Evolutionary conservation across 2,329 filamentous ascomycete genomes (phyloP), one percentile per base, ranked within the genome.

Genomic region (Pseudogymnoascus sp.): DNA sequence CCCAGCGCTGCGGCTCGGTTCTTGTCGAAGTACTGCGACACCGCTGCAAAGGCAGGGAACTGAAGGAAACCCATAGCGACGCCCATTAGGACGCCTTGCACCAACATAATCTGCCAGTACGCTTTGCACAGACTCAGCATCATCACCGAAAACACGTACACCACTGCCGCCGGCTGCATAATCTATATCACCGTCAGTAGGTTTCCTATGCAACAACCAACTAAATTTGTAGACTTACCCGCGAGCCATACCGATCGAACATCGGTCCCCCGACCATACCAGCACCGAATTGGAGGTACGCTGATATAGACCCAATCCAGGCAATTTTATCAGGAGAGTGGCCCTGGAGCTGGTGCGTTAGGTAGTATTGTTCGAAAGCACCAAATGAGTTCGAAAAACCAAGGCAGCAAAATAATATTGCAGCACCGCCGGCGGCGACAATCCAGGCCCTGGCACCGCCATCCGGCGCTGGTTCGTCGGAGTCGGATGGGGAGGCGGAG

Each of bases 201-300:
- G 25, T 77, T 68, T n/a, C 14, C 21, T 3, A 50, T 25, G 5
- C 18, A 77, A 63, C 72, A 75, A n/a, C 14, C 7, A 21, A 14
- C n/a, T 46, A 4, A 64, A 6, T 65, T 71, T 8, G 62, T 25
- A 61, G 23, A 66, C 71, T 63, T 67, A 78, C 78, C 25, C 80
- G 78, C 0, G 86, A 83, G 10, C 87, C 87, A 64, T 84, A 82
- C 56, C 77, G 81, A 69, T 90, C 87, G 66, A 80, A 87, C 0
- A 87, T 44, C 38, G 81, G 82, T 1, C 87, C 87, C 11, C 86
- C 78, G 11, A 89, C 68, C 0, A 84, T 83, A 0, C 85, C 84
- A 69, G 79, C 66, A 7, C 69, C 67, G 42, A 73, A 68, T 75
- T 86, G 77, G 66, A 82, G 76, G 66, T 81, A 82, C 25, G 79